Conservation (phyloP, 371 early-diverging fungal genomes). For the Massospora cicadina region DNA sequence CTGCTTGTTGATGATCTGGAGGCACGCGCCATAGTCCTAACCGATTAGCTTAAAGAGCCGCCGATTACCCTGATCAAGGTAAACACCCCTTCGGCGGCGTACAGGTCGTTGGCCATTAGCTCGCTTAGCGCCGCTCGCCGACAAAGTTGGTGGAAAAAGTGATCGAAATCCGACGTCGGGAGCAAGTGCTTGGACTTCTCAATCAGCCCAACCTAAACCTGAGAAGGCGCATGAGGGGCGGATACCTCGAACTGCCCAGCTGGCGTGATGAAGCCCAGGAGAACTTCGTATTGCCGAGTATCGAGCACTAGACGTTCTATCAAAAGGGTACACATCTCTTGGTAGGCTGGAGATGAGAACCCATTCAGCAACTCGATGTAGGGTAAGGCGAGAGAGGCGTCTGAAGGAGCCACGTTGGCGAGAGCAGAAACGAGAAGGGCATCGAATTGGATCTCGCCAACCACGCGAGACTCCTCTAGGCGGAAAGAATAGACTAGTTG, state of each 20-base stretch:
- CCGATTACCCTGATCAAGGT: not conserved
- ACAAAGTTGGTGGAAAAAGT: not conserved
- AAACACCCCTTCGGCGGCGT: not conserved
- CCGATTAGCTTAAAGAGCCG: not conserved
- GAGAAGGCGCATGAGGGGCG: not conserved
- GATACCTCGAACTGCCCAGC: not conserved
- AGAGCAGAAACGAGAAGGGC: not conserved
- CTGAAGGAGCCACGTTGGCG: not conserved
- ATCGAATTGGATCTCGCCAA: not conserved
- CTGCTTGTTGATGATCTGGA: not conserved
- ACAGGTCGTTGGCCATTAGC: not conserved
- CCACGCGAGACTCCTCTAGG: not conserved
- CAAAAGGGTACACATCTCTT: not conserved
- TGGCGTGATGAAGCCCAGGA: not conserved
- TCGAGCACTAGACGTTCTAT: not conserved
- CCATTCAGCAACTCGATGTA: not conserved
- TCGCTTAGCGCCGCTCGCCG: not conserved
- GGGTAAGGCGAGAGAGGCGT: not conserved
- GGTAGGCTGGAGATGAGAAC: not conserved
- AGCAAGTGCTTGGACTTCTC: not conserved
- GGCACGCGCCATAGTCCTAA: not conserved
- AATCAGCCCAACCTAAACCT: not conserved
- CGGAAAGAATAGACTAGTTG: not conserved
- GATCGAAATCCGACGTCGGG: not conserved
- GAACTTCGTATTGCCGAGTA: not conserved